phyloP scores from a whole-genome alignment of 1,284 basidiomycete species.

The Trichosporon inkin region DNA sequence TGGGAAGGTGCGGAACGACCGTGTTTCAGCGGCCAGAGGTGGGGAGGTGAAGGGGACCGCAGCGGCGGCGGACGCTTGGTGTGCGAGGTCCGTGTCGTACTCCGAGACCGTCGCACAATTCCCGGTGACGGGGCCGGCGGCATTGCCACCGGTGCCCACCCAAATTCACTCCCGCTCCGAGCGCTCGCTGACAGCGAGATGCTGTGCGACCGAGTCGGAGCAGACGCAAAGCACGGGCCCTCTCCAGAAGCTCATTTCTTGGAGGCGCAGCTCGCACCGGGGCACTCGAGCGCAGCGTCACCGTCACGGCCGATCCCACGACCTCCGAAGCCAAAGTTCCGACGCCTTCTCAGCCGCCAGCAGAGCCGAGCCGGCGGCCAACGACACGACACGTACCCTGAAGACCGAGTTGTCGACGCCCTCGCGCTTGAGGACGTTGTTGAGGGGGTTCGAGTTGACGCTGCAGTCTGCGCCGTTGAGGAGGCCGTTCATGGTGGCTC shows the following conservation, averaged over 20 bases:
- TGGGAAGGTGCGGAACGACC: background rate
- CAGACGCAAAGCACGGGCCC: background rate
- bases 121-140: conserved; percentile 4
- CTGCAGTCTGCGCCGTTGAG: conserved; percentile 90
- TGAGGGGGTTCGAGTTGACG: conserved; percentile 76
- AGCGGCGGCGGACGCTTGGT: background rate
- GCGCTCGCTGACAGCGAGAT: background rate
- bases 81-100: background rate
- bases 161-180: too few species aligned
- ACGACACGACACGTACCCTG: conserved; percentile 31
- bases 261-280: too few species aligned
- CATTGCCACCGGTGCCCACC: background rate
- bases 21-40: too few species aligned
- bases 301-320: too few species aligned
- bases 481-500: conserved; percentile 53
- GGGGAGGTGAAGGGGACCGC: too few species aligned
- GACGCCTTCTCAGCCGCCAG: background rate
- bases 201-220: background rate
- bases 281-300: too few species aligned
- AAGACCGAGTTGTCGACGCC: conserved; percentile 78
- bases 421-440: conserved; percentile 85
- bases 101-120: background rate
- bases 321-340: background rate
- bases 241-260: too few species aligned
- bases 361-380: too few species aligned